Evolutionary conservation across 192 early-diverging fungal species (phyloP).

Genomic region (Umbelopsis ramanniana): DNA sequence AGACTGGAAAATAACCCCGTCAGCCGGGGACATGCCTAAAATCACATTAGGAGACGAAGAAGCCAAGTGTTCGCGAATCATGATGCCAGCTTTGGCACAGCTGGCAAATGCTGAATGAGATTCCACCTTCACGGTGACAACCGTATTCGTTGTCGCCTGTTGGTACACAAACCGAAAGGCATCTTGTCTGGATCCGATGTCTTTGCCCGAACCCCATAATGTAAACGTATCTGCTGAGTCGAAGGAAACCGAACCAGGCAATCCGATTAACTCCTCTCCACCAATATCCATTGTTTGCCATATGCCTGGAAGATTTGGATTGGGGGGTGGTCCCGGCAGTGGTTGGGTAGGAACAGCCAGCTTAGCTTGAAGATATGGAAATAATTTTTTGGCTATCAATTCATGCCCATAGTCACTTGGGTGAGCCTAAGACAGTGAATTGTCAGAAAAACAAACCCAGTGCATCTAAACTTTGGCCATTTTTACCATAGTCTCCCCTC

Average conservation of each 20-base stretch:
- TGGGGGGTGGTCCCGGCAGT: slow-evolving; percentile 25
- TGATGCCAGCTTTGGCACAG: slow-evolving; percentile 38
- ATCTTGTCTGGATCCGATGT: slow-evolving; percentile 25
- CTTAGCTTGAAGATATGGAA: slow-evolving; percentile 28
- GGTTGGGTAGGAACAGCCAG: slow-evolving; percentile 25
- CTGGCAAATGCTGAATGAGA: slow-evolving; percentile 37
- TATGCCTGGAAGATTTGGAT: slow-evolving; percentile 31
- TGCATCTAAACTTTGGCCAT: no score
- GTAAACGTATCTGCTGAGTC: slow-evolving; percentile 35
- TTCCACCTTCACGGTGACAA: slow-evolving; percentile 11
- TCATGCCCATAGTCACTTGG: slow-evolving; percentile 28
- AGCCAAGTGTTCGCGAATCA: slow-evolving; percentile 38
- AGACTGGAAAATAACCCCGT: slow-evolving; percentile 32
- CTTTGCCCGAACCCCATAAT: slow-evolving; percentile 35
- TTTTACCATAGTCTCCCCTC: no score
- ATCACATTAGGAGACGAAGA: slow-evolving; percentile 28
- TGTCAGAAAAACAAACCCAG: no score
- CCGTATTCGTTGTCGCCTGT: not conserved
- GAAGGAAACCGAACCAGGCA: slow-evolving; percentile 32
- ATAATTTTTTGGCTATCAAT: slow-evolving; percentile 27
- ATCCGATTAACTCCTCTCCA: slow-evolving; percentile 24
- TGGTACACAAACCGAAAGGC: slow-evolving; percentile 40
- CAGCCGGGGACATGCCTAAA: slow-evolving; percentile 32
- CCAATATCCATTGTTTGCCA: slow-evolving; percentile 44
- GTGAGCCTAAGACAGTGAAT: slow-evolving; percentile 17